Base-by-base conservation (phyloP, 495 filamentous ascomycete genomes). In the Saxophila tyrrhenica region DNA sequence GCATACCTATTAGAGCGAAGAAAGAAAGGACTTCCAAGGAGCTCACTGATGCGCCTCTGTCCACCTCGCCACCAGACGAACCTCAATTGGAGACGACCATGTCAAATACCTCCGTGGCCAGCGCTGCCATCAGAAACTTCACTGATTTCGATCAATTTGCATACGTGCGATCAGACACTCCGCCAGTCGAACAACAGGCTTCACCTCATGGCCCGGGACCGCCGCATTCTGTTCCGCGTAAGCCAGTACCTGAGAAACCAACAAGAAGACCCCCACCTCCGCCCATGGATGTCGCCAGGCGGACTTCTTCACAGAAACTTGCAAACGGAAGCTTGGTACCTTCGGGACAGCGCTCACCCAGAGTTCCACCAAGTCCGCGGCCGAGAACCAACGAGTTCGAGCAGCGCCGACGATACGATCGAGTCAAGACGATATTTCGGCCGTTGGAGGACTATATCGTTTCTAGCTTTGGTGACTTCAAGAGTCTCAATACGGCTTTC, bases 371-470 rank as follows among this genome's bases (percentile, higher is more conserved):
- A 23, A 63, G 61, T 38, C 61, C 61, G 2, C 49, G 51, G 21
- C 32, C 32, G 3, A 49, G 54, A n/a, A 17, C 59, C 2, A 44
- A 48, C n/a, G 58, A 63, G 22, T n/a, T 55, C 2, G 50, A 61
- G 35, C 49, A 21, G 46, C 48, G 58, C 1, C 15, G 45, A 45
- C 57, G 51, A 20, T 59, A 60, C 50, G 60, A 65, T 24, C 50
- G 54, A 11, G 39, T 59, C 16, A 56, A 52, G 51, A 50, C 43
- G 8, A 58, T 61, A 10, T 94, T 95, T 62, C 78, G 76, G 54
- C 75, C 71, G 20, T 64, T 94, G 44, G 89, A 94, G 66, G 84
- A 87, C 51, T 87, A 89, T 63, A 76, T 95, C 25, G 69, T 82
- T 23, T 63, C 63, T 19, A 80, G 78, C 50, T 86, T 94, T 61